Conservation (phyloP, 1,284 basidiomycete species). For the Moesziomyces parantarcticus region DNA sequence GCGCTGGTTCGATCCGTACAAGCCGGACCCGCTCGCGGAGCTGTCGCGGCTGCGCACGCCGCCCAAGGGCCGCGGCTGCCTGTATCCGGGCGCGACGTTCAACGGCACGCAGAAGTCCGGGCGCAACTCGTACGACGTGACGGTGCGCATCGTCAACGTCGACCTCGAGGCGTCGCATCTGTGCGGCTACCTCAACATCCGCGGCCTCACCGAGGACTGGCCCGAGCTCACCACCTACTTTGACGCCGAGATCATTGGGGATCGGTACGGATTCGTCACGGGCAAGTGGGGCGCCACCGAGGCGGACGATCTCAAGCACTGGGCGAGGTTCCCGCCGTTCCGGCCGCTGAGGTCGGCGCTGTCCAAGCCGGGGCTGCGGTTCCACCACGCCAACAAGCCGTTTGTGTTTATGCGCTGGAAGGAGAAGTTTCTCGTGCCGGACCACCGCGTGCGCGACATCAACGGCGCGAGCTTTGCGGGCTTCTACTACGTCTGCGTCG, state of each 20-base stretch:
- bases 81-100: conserved; percentile 62
- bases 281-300: conserved; percentile 64
- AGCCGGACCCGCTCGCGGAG: conserved; percentile 53
- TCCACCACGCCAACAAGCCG: conserved; percentile 57
- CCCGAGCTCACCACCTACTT: conserved; percentile 67
- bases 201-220: conserved; percentile 66
- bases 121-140: conserved; percentile 62
- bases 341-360: conserved; percentile 41
- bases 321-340: conserved; percentile 61
- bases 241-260: conserved; percentile 65
- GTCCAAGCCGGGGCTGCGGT: conserved; percentile 41
- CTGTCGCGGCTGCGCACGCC: conserved; percentile 37
- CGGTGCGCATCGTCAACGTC: conserved; percentile 62
- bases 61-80: conserved; percentile 50
- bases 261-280: conserved; percentile 57
- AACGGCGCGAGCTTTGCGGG: conserved; percentile 89
- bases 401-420: conserved; percentile 93
- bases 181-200: conserved; percentile 66
- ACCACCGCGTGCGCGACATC: conserved; percentile 91
- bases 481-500: conserved; percentile 85
- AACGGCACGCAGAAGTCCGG: conserved; percentile 62
- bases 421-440: conserved; percentile 92
- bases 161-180: conserved; percentile 60
- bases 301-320: conserved; percentile 63
- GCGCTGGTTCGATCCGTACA: conserved; percentile 49